phyloP scores from a whole-genome alignment of 2,329 filamentous ascomycete genomes.

The Pseudopithomyces chartarum region DNA sequence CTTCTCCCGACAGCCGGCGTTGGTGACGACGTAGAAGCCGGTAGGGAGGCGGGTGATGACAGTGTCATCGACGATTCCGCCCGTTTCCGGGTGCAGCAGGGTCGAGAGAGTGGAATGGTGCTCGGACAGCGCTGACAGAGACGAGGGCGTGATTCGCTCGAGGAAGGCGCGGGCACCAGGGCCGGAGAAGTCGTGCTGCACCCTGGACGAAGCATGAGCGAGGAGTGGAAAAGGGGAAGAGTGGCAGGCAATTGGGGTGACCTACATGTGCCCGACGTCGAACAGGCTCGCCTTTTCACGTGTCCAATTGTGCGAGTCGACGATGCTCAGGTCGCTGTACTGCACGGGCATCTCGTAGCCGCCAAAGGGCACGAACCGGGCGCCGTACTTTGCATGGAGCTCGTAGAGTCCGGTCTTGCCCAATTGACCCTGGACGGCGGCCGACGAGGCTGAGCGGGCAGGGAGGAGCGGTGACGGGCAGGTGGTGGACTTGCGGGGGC shows the following conservation, averaged over 20 bases:
- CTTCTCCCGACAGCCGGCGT: constrained; percentile 89
- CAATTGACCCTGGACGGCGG: constrained; percentile 35
- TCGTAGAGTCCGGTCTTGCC: constrained; percentile 76
- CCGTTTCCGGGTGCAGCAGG: constrained; percentile 73
- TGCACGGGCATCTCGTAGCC: constrained; percentile 92
- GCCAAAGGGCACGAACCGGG: constrained; percentile 96
- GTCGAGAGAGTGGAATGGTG: constrained; percentile 83
- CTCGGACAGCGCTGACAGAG: constrained; percentile 65
- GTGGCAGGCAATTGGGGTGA: constrained; percentile 1
- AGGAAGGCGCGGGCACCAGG: constrained; percentile 81
- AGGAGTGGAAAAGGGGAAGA: not conserved
- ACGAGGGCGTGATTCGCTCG: constrained; percentile 80
- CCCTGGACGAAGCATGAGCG: constrained; percentile 48
- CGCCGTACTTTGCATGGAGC: constrained; percentile 76
- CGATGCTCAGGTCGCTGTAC: constrained; percentile 77
- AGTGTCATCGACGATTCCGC: constrained; percentile 93
- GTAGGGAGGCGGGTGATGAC: constrained; percentile 75
- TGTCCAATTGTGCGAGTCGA: constrained; percentile 88
- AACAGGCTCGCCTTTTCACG: constrained; percentile 87
- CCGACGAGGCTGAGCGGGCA: constrained; percentile 37
- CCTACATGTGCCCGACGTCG: constrained; percentile 94
- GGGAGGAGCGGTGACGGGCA: constrained; percentile 15
- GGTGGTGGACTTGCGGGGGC: constrained; percentile 31
- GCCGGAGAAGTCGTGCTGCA: constrained; percentile 83
- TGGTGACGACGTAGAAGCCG: constrained; percentile 90